Evolutionary conservation across 148 eudicot species (phyloP).

Genomic region (Camellia granthamiana): DNA sequence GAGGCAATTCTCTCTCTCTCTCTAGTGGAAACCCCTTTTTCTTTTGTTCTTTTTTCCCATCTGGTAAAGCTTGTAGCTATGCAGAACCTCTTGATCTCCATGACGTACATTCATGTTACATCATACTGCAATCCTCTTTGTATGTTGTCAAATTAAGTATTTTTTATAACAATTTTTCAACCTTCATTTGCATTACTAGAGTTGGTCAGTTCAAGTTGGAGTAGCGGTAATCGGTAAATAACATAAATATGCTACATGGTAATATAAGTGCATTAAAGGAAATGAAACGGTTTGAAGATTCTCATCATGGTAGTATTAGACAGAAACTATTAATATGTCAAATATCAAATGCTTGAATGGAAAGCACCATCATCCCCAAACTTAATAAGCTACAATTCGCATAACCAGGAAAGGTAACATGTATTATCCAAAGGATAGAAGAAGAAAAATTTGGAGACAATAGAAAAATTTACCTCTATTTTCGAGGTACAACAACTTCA

Average conservation of each 20-base stretch:
- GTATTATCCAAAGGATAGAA: not conserved
- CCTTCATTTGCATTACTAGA: not conserved
- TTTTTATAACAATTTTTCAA: not conserved
- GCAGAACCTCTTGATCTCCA: no score
- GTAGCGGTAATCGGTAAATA: not conserved
- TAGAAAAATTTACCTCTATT: constrained; percentile 59
- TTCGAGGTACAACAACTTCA: constrained; percentile 77
- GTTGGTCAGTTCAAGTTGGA: not conserved
- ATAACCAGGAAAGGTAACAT: not conserved
- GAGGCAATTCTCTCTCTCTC: not conserved
- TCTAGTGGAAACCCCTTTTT: not conserved
- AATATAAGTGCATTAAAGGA: not conserved
- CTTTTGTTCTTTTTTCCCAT: no score
- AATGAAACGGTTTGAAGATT: not conserved
- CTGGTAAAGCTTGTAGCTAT: no score
- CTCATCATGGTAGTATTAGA: not conserved
- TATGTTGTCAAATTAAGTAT: not conserved
- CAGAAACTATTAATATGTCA: not conserved
- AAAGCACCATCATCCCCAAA: not conserved
- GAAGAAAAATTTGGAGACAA: not conserved
- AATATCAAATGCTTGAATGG: not conserved
- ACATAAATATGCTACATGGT: no score
- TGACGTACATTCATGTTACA: not conserved
- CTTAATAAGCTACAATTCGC: no score
- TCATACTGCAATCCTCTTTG: not conserved